Percentiles rank a stretch among this genome's conserved stretches.
Conservation (phyloP, 169 alveolate genomes). For the Plasmodium falciparum region DNA sequence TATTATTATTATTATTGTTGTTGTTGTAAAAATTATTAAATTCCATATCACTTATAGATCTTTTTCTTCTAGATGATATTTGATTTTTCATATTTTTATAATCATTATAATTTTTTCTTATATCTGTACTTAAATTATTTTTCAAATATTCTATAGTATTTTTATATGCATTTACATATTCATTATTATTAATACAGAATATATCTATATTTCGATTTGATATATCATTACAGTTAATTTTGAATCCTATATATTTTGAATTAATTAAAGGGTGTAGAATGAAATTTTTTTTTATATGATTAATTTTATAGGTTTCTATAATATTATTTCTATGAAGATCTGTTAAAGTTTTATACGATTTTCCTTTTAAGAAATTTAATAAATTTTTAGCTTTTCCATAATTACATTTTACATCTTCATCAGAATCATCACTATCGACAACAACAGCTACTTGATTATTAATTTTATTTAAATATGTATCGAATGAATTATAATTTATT, state of each 20-base stretch:
- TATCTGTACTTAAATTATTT: constrained; percentile 34
- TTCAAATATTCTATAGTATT: constrained; percentile 51
- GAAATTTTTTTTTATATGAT: constrained; percentile 26
- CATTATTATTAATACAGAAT: constrained; percentile 61
- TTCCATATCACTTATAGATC: neutral
- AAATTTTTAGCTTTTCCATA: constrained; percentile 35
- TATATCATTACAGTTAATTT: constrained; percentile 49
- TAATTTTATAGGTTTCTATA: constrained; percentile 28
- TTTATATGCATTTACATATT: constrained; percentile 66
- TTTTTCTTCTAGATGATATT: constrained; percentile 1
- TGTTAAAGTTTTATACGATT: neutral
- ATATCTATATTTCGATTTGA: constrained; percentile 58
- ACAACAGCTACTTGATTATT: constrained; percentile 57
- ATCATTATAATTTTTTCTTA: constrained; percentile 26
- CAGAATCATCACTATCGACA: constrained; percentile 73
- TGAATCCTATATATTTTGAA: constrained; percentile 66
- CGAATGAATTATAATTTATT: constrained; percentile 18
- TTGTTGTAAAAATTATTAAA: neutral
- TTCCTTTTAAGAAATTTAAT: constrained; percentile 65
- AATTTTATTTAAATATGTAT: constrained; percentile 34
- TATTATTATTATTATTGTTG: neutral
- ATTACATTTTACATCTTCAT: constrained; percentile 37
- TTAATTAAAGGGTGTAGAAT: constrained; percentile 72
- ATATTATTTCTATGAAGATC: neutral
- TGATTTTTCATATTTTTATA: constrained; percentile 15